A percentile compares a stretch with the other conserved stretches of the same genome.
phyloP scores from a whole-genome alignment of 768 basidiomycete genomes.

The Suillus hirtellus region DNA sequence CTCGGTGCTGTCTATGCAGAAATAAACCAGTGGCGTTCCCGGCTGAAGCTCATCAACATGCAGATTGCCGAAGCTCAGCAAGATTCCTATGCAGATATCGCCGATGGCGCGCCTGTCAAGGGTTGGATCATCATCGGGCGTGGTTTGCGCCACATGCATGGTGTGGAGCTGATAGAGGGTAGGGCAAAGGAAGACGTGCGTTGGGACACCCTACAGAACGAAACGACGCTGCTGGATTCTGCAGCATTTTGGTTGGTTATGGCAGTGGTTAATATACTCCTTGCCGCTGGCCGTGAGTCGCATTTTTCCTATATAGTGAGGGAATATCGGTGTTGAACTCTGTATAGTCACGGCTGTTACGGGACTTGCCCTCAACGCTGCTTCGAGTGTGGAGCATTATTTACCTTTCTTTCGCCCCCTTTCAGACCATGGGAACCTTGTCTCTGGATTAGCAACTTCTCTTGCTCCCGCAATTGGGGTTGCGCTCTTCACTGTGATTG shows the following conservation, averaged over 20 bases:
- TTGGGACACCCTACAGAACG: constrained; percentile 74
- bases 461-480: constrained; percentile 67
- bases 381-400: constrained; percentile 73
- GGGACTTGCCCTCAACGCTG: constrained; percentile 64
- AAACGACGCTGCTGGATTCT: constrained; percentile 46
- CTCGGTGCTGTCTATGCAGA: constrained; percentile 66
- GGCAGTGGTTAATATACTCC: constrained; percentile 45
- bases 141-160: constrained; percentile 62
- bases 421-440: constrained; percentile 47
- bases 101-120: constrained; percentile 64
- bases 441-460: constrained; percentile 64
- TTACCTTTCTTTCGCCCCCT: constrained; percentile 63
- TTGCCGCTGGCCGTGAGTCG: constrained; percentile 63
- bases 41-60: constrained; percentile 68
- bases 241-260: constrained; percentile 61
- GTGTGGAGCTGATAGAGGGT: constrained; percentile 72
- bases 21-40: constrained; percentile 69
- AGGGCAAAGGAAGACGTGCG: constrained; percentile 80
- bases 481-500: constrained; percentile 56
- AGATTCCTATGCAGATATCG: constrained; percentile 69
- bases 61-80: constrained; percentile 72
- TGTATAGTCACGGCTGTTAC: constrained; percentile 65
- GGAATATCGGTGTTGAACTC: constrained; percentile 11
- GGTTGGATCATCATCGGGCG: constrained; percentile 80
- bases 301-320: background rate